A percentile compares a stretch with the other conserved stretches of the same genome.
phyloP scores from a whole-genome alignment of 257 asterid species.

The Avicennia marina region DNA sequence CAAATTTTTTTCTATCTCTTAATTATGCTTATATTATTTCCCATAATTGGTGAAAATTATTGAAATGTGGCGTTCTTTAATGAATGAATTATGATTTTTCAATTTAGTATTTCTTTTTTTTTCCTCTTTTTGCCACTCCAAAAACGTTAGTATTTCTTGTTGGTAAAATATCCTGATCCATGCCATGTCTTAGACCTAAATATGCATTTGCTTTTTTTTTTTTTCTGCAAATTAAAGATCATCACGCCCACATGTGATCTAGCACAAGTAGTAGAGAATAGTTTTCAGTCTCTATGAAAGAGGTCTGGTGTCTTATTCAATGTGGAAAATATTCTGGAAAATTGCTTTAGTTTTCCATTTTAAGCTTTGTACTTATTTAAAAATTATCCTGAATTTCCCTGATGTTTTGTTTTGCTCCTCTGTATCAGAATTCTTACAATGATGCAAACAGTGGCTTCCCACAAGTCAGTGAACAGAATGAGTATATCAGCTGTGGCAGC shows the following conservation, averaged over 20 bases:
- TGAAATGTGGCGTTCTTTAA: background rate
- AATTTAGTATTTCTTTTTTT: no score
- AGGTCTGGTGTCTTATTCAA: background rate
- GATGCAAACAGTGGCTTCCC: slow-evolving; percentile 84
- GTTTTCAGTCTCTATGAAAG: background rate
- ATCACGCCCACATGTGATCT: background rate
- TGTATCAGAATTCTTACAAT: slow-evolving; percentile 75
- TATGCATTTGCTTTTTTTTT: background rate
- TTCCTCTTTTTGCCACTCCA: no score
- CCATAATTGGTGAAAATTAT: background rate
- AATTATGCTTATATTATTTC: background rate
- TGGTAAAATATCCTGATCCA: background rate
- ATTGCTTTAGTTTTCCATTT: background rate
- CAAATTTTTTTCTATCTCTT: background rate
- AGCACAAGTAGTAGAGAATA: background rate
- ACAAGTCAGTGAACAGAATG: slow-evolving; percentile 83
- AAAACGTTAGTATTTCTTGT: no score
- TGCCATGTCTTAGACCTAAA: background rate
- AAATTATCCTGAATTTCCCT: background rate
- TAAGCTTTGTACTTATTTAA: background rate
- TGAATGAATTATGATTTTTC: no score
- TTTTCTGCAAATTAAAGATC: background rate
- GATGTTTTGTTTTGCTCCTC: slow-evolving; percentile 16
- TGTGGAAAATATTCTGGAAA: background rate
- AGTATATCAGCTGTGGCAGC: slow-evolving; percentile 99